These are phyloP conservation scores for Blastomyces gilchristii DNA, from an alignment of 2,329 filamentous ascomycete species.

Conservation along the genomic window DNA sequence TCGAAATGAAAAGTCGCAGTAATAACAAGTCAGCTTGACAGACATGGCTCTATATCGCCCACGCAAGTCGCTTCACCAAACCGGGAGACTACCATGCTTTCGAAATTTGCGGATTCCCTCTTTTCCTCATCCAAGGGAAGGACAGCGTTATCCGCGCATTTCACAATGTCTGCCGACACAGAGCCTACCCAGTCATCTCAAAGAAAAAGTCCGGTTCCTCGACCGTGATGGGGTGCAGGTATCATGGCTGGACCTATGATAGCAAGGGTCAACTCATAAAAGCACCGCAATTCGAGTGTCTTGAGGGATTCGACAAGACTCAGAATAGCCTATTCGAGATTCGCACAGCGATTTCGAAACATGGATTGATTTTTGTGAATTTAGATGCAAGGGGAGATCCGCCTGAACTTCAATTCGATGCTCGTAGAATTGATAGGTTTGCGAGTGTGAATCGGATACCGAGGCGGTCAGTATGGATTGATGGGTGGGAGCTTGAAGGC, in stretches of 20 bases:
- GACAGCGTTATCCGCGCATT: slow-evolving; percentile 47
- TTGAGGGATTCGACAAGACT: slow-evolving; percentile 47
- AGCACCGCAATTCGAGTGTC: slow-evolving; percentile 48
- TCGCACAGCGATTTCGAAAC: slow-evolving; percentile 17
- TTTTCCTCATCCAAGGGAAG: slow-evolving; percentile 45
- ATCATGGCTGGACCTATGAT: slow-evolving; percentile 55
- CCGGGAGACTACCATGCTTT: slow-evolving; percentile 49
- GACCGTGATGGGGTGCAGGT: slow-evolving; percentile 48
- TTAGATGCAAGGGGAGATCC: slow-evolving; percentile 14
- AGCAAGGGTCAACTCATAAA: slow-evolving; percentile 49
- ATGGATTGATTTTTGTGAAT: slow-evolving; percentile 24
- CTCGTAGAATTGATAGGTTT: slow-evolving; percentile 15
- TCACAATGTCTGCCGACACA: slow-evolving; percentile 54
- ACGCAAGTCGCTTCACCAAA: slow-evolving; percentile 40
- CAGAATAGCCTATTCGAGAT: slow-evolving; percentile 45
- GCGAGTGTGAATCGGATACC: slow-evolving; percentile 9
- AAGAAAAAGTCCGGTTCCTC: slow-evolving; percentile 42
- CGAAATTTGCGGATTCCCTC: slow-evolving; percentile 46
- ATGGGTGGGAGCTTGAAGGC: slow-evolving; percentile 21
- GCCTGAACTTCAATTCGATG: slow-evolving; percentile 6
- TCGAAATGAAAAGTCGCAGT: background rate
- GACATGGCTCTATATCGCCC: slow-evolving; percentile 30
- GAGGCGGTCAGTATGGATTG: slow-evolving; percentile 19
- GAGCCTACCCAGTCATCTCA: slow-evolving; percentile 48
- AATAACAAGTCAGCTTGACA: slow-evolving; percentile 10